Conservation (phyloP, 192 early-diverging fungal species). For the Umbelopsis isabellina region DNA sequence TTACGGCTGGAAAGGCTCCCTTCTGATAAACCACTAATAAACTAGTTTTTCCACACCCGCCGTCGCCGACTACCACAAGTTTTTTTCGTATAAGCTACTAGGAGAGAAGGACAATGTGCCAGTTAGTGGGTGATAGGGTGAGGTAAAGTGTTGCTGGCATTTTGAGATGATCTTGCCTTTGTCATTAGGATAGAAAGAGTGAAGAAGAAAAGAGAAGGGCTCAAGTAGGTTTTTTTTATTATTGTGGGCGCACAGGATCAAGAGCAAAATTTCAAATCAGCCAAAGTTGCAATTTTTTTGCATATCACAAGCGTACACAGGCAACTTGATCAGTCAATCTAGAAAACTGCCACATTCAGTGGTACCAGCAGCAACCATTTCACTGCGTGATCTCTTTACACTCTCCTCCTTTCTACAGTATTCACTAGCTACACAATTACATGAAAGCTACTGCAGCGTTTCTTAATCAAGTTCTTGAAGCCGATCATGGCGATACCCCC, state of each 20-base stretch:
- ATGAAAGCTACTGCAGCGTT: neutral
- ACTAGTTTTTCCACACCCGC: constrained; percentile 81
- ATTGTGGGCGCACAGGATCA: constrained; percentile 19
- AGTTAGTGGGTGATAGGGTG: neutral
- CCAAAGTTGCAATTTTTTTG: constrained; percentile 9
- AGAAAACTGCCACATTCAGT: too few species aligned
- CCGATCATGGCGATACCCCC: neutral
- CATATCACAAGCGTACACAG: neutral
- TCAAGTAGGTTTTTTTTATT: neutral
- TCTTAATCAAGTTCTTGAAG: constrained; percentile 4
- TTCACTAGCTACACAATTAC: neutral
- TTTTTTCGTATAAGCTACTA: constrained; percentile 50
- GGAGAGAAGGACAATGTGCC: neutral
- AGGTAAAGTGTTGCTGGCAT: neutral
- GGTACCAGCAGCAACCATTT: too few species aligned
- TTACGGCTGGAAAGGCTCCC: constrained; percentile 81
- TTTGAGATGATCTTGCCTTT: constrained; percentile 16
- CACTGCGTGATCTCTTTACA: too few species aligned
- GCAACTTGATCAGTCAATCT: too few species aligned
- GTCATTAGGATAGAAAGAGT: constrained; percentile 1
- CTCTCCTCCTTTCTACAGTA: neutral
- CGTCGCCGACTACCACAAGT: constrained; percentile 83
- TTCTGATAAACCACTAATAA: constrained; percentile 76
- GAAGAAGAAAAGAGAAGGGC: constrained; percentile 10
- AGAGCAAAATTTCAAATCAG: constrained; percentile 15